Conservation (phyloP, 1,284 basidiomycete genomes). For the Coniophora puteana region DNA sequence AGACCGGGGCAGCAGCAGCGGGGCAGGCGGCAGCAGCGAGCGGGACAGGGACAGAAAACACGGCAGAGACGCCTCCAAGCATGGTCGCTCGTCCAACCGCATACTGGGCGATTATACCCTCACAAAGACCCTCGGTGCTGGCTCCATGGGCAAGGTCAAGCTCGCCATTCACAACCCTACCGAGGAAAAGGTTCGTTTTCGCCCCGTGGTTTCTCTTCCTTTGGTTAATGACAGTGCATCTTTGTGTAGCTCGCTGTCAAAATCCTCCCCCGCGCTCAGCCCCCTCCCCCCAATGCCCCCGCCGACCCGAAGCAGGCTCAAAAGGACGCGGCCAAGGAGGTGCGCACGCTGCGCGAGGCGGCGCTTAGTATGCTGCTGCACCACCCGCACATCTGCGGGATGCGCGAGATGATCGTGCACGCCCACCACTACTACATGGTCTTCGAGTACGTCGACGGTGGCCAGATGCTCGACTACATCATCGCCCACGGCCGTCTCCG, state of each 20-base stretch:
- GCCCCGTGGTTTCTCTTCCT: background rate
- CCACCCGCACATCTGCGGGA: slow-evolving; percentile 98
- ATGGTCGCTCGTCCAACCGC: slow-evolving; percentile 46
- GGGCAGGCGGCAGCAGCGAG: too few species aligned
- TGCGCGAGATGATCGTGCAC: slow-evolving; percentile 97
- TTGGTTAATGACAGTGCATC: slow-evolving; percentile 9
- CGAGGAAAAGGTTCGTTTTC: slow-evolving; percentile 81
- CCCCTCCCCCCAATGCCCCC: slow-evolving; percentile 48
- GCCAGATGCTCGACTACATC: slow-evolving; percentile 99
- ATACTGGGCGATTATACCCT: slow-evolving; percentile 93
- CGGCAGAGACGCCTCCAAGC: slow-evolving; percentile 28
- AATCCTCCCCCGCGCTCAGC: slow-evolving; percentile 86
- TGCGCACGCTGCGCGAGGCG: slow-evolving; percentile 93
- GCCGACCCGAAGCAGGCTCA: slow-evolving; percentile 76
- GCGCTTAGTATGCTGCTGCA: slow-evolving; percentile 92
- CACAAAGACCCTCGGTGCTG: slow-evolving; percentile 95
- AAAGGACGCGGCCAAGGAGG: slow-evolving; percentile 95
- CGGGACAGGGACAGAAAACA: slow-evolving; percentile 29
- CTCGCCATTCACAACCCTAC: slow-evolving; percentile 87
- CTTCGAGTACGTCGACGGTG: slow-evolving; percentile 97
- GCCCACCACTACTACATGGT: slow-evolving; percentile 99
- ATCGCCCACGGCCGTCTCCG: slow-evolving; percentile 96
- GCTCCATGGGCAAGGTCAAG: slow-evolving; percentile 99
- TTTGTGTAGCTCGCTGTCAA: slow-evolving; percentile 88
- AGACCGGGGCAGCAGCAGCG: too few species aligned